Base-by-base conservation (phyloP, 345 rosid species). In the Boechera retrofracta region DNA sequence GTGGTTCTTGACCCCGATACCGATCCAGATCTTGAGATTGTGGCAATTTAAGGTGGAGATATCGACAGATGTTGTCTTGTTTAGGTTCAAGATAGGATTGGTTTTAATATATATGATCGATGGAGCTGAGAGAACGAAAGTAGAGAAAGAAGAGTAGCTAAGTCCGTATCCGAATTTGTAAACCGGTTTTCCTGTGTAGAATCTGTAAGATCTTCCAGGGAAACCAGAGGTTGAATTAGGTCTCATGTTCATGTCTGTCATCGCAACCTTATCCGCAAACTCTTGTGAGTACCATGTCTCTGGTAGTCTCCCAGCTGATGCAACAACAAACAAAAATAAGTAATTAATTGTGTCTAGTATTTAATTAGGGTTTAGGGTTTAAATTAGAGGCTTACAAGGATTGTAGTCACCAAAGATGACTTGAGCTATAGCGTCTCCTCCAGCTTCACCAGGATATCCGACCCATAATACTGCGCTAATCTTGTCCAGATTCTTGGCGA, bases 371-470 rank as follows among this genome's bases (percentile, higher is more conserved):
- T 33, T 75, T 62, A 49, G 26, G 32, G n/a, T 44, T 33, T 18
- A 52, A 24, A 31, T 42, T 12, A 52, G 33, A 66, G 53, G 48
- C 54, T 68, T 76, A 89, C 89, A 86, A 2, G 96, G 96, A 71
- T 86, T 90, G 54, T 88, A 76, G 13, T 81, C 66, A 31, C 96
- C 93, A 28, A 82, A 89, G 31, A 89, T 75, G 69, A 85, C 81
- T 66, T 89, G 93, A 12, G 91, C 92, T 21, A 92, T 86, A 55
- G 89, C 97, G 0, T 1, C 79, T 2, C 91, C 93, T 5, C 97
- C 97, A 62, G 85, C 86, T 41, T 89, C 82, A 56, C 93, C 97
- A 7, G 97, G 95, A 41, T 86, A 86, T 28, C 93, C 93, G 8
- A 82, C 96, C 93, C 96, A 90, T 32, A 88, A 33, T 35, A 88